A percentile compares a stretch with the other conserved stretches of the same genome.
phyloP scores from a whole-genome alignment of 495 filamentous ascomycete species.

The Penicillium bovifimosum region DNA sequence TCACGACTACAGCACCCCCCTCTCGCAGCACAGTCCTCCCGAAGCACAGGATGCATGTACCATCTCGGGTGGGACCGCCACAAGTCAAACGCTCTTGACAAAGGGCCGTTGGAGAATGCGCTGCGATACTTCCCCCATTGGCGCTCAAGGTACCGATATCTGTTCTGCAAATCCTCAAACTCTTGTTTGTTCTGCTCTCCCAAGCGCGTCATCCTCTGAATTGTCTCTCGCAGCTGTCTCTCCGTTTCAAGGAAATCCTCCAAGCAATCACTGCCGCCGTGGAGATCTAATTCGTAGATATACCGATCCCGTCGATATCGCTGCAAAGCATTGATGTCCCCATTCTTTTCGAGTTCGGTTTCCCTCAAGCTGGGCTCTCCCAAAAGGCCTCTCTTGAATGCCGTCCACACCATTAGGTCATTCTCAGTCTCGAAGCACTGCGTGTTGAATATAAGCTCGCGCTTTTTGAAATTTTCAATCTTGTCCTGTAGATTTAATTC shows the following conservation, averaged over 20 bases:
- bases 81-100: neutral
- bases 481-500: neutral
- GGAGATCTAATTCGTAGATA: neutral
- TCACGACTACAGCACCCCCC: constrained; percentile 6
- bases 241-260: neutral
- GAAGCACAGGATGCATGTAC: constrained; percentile 3
- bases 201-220: neutral
- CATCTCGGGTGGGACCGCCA: constrained; percentile 3
- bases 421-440: neutral
- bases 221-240: neutral
- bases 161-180: neutral
- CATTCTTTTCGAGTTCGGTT: neutral
- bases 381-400: no score
- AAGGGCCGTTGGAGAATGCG: neutral
- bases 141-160: neutral
- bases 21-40: neutral
- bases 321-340: neutral
- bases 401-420: no score
- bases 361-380: neutral
- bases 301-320: neutral
- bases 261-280: neutral
- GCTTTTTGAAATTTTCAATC: neutral
- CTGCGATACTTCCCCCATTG: neutral
- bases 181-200: neutral
- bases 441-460: neutral